Base-by-base conservation (phyloP, 208 protist genomes). In the Crithidia expoeki region DNA sequence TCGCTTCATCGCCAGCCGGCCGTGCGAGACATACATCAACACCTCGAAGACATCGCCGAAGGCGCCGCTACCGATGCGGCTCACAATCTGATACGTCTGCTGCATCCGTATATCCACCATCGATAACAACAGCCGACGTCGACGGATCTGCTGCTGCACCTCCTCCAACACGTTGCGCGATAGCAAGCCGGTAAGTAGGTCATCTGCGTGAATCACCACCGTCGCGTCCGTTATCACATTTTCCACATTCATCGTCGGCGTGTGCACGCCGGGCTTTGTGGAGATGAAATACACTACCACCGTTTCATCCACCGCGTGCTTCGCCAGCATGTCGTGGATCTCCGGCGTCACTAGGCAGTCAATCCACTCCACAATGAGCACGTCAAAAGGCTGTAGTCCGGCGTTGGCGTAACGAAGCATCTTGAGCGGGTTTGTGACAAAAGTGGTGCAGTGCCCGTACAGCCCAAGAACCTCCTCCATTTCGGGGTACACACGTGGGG, bases 41-140 rank as follows among this genome's bases (percentile, higher is more conserved):
- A 95, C 86, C 67, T 94, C 84, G 64, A 85, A 90, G 17, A 95
- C 90, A 66, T 94, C 88, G 4, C 86, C 90, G 63, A 90, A 92
- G 53, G 77, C 77, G 19, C 90, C 90, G 42, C 67, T 83, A 64
- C 88, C 90, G 47, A 95, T 80, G 52, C 72, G 74, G 19, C 84
- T 65, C 11, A 90, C 73, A 57, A 93, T 87, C 44, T 93, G 81
- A 36, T 86, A 89, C 32, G 72, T 72, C 47, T 86, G 76, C 2
- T 70, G 68, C 63, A 77, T 72, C 12, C 66, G 77, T 34, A 87
- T 65, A 16, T 83, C 73, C 9, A 89, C 16, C 80, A 89, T 86
- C 36, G 86, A 79, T 34, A 69, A 40, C 61, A 82, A 61, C 25
- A 94, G 70, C 5, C 79, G 84, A 46, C 72, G 72, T 12, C 73